Evolutionary conservation across 345 rosid species (phyloP), one percentile per base, ranked within the genome.

Genomic region (Physaria fendleri): DNA sequence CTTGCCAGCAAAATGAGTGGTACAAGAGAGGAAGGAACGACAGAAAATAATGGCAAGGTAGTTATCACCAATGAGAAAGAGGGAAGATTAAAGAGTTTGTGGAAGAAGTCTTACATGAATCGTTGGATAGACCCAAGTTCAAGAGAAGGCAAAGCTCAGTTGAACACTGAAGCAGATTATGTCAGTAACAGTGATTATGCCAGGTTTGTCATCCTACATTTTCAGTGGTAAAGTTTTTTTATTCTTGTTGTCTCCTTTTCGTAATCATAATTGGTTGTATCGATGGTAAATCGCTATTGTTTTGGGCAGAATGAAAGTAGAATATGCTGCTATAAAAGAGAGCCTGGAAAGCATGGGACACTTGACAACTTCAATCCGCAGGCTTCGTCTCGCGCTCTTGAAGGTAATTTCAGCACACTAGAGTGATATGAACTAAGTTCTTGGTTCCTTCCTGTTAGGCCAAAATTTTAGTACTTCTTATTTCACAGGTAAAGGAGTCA

Each of bases 251-350:
- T 14, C 23, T 42, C 48, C 22, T 52, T 68, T 20, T 8, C 47
- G 2, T 39, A 35, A 30, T 29, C 34, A 25, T 50, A 47, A 10
- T 38, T n/a, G 30, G 24, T 9, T 32, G 15, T 13, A 34, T 54
- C 23, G 35, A 2, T 2, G 12, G 49, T 21, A 6, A 28, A 27
- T 18, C 23, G 1, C 32, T 56, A 46, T 49, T 74, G 20, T 43
- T 38, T 45, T 66, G 42, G 42, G 38, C 68, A 94, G 96, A 71
- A 74, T 85, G 93, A 90, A 77, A 81, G 84, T 94, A 38, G 97
- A 94, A 75, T 85, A 79, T 64, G 96, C 93, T 41, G 79, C 96
- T 46, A 74, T 94, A n/a, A 87, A 73, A 71, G 99, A 94, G 78
- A 87, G 79, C 79, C 64, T 87, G 73, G 97, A 77, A 60, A 80